These are phyloP conservation scores for Dendrostoma leiphaemia DNA, from an alignment of 2,329 filamentous ascomycete genomes.

Conservation along the genomic window DNA sequence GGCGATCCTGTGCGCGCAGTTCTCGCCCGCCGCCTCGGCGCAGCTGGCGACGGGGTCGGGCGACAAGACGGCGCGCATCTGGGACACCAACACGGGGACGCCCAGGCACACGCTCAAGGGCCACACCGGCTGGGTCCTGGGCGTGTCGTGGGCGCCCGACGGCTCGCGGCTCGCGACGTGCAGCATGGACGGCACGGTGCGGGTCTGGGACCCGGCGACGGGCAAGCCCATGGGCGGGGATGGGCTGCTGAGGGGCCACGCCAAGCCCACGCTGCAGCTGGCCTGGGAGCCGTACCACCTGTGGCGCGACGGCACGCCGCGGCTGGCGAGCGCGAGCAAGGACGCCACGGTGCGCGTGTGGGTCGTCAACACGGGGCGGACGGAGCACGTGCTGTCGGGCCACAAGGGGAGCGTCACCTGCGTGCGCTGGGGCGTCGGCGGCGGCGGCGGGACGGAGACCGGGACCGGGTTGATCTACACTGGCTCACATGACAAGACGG, in stretches of 20 bases:
- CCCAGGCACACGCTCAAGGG: constrained; percentile 82
- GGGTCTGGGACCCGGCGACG: constrained; percentile 82
- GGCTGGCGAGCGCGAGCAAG: constrained; percentile 84
- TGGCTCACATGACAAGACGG: constrained; percentile 84
- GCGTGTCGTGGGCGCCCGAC: constrained; percentile 84
- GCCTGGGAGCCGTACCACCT: constrained; percentile 93
- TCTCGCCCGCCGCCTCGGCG: constrained; percentile 75
- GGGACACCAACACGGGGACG: constrained; percentile 93
- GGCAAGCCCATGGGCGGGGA: constrained; percentile 67
- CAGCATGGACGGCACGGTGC: constrained; percentile 89
- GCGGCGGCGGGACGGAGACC: too few species aligned
- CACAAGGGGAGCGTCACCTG: constrained; percentile 89
- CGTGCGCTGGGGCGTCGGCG: constrained; percentile 73
- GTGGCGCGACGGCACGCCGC: constrained; percentile 69
- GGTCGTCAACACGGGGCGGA: constrained; percentile 74
- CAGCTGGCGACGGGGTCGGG: constrained; percentile 85
- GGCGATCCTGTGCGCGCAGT: constrained; percentile 81
- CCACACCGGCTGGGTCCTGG: constrained; percentile 87
- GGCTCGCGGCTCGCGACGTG: constrained; percentile 80
- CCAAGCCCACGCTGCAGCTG: constrained; percentile 83
- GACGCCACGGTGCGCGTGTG: constrained; percentile 87
- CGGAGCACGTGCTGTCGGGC: constrained; percentile 80
- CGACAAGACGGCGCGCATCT: constrained; percentile 87
- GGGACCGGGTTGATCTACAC: constrained; percentile 83
- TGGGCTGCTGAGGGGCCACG: constrained; percentile 72